Conservation (phyloP, 768 basidiomycete genomes). For the Boletus subparvulus region DNA sequence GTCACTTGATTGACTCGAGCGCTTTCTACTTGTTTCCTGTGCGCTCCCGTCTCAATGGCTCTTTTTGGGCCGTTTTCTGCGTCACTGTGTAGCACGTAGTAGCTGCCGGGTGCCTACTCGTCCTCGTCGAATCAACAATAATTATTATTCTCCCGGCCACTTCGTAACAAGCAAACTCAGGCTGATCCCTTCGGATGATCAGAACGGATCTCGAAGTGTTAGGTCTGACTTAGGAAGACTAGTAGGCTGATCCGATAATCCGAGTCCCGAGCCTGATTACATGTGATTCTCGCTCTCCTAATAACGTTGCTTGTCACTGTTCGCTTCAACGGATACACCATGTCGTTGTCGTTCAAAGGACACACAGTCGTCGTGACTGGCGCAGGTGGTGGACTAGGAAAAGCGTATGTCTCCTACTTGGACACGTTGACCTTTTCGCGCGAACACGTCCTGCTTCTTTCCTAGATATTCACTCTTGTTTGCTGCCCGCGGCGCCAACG, state of each 20-base stretch:
- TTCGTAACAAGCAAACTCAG: too few relatives aligned
- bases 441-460: neutral
- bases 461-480: slow-evolving; percentile 85
- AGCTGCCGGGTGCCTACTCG: slow-evolving; percentile 35
- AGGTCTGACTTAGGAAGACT: too few relatives aligned
- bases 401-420: slow-evolving; percentile 57
- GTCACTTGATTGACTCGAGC: slow-evolving; percentile 26
- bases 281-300: slow-evolving; percentile 11
- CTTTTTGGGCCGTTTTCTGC: slow-evolving; percentile 26
- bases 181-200: too few relatives aligned
- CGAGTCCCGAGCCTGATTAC: neutral
- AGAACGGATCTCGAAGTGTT: too few relatives aligned
- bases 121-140: slow-evolving; percentile 19
- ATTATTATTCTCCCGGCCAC: slow-evolving; percentile 21
- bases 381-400: slow-evolving; percentile 92
- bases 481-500: slow-evolving; percentile 89
- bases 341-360: slow-evolving; percentile 73
- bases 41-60: slow-evolving; percentile 29
- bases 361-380: slow-evolving; percentile 95
- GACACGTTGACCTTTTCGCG: neutral
- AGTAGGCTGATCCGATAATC: too few relatives aligned
- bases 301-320: neutral
- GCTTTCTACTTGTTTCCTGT: slow-evolving; percentile 31
- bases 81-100: slow-evolving; percentile 36
- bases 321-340: neutral